Conservation (phyloP, 805 yeast species). For the Candida ulmi region DNA sequence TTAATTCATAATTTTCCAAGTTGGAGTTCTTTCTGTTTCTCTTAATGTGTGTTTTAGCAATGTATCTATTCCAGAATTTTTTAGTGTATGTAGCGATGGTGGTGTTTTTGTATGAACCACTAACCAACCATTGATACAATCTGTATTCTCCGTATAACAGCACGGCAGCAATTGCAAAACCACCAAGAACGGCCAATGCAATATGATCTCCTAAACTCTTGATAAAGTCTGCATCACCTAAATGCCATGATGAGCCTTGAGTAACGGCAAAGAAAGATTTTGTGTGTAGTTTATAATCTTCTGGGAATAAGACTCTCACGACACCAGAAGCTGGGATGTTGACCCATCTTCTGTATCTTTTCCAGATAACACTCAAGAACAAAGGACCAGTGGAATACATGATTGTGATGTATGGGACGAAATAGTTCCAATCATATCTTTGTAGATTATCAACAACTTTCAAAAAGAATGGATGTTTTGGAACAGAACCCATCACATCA, state of each 20-base stretch:
- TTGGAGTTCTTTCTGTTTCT: conserved; percentile 24
- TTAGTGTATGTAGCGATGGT: conserved; percentile 2
- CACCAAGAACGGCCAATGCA: conserved; percentile 62
- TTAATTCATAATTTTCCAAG: conserved; percentile 16
- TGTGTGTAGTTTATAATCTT: conserved; percentile 58
- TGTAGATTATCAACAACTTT: conserved; percentile 62
- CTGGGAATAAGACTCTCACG: conserved; percentile 67
- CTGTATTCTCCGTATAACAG: conserved; percentile 43
- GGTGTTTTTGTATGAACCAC: conserved; percentile 21
- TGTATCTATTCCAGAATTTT: conserved; percentile 12
- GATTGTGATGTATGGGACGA: conserved; percentile 83
- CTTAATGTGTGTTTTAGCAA: conserved; percentile 13
- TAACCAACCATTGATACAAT: conserved; percentile 35
- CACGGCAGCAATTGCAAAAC: conserved; percentile 51
- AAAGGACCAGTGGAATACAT: conserved; percentile 93
- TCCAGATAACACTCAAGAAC: conserved; percentile 81
- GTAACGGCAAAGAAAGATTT: conserved; percentile 68
- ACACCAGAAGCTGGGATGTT: conserved; percentile 60
- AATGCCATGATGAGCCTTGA: conserved; percentile 90
- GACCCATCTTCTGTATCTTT: conserved; percentile 73
- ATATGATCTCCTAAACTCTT: conserved; percentile 72
- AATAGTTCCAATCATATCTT: conserved; percentile 63
- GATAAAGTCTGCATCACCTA: conserved; percentile 78
- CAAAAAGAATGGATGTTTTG: conserved; percentile 78
- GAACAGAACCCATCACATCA: conserved; percentile 88